A percentile compares a stretch with the other conserved stretches of the same genome.
Evolutionary conservation across 768 basidiomycete genomes (phyloP).

Genomic region (Termitomyces sp.): DNA sequence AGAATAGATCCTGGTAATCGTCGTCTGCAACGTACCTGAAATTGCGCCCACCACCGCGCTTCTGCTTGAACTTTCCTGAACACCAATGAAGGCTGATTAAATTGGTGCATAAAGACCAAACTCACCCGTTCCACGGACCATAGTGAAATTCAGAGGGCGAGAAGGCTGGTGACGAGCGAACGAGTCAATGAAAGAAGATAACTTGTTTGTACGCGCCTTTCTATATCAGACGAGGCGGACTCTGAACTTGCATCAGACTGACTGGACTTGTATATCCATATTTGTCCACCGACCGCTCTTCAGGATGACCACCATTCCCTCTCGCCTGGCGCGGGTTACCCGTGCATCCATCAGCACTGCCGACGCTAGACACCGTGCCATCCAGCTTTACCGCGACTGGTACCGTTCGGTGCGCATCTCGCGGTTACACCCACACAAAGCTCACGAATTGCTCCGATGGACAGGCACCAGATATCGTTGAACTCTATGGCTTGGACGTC

Average conservation of each 20-base stretch:
- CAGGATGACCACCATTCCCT: slow-evolving; percentile 72
- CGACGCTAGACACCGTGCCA: slow-evolving; percentile 63
- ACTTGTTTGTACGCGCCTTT: not conserved
- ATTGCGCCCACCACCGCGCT: slow-evolving; percentile 82
- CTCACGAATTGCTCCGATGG: slow-evolving; percentile 5
- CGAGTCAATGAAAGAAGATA: slow-evolving; percentile 8
- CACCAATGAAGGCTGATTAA: not conserved
- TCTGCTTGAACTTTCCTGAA: slow-evolving; percentile 77
- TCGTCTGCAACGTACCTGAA: slow-evolving; percentile 51
- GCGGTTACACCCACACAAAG: not conserved
- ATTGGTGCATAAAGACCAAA: not conserved
- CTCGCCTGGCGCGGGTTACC: slow-evolving; percentile 74
- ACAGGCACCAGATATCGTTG: slow-evolving; percentile 88
- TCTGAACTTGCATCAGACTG: slow-evolving; percentile 7
- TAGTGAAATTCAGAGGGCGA: slow-evolving; percentile 15
- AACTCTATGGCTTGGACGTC: slow-evolving; percentile 76
- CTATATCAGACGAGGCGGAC: slow-evolving; percentile 15
- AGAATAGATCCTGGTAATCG: slow-evolving; percentile 5
- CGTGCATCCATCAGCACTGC: slow-evolving; percentile 46
- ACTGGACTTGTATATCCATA: slow-evolving; percentile 8
- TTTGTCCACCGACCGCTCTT: slow-evolving; percentile 5
- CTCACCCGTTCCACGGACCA: slow-evolving; percentile 49
- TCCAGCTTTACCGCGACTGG: slow-evolving; percentile 90
- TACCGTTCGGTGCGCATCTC: slow-evolving; percentile 71
- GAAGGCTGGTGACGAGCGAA: not conserved